Evolutionary conservation across 306 rosid species (phyloP).

Genomic region (Castanea sativa): DNA sequence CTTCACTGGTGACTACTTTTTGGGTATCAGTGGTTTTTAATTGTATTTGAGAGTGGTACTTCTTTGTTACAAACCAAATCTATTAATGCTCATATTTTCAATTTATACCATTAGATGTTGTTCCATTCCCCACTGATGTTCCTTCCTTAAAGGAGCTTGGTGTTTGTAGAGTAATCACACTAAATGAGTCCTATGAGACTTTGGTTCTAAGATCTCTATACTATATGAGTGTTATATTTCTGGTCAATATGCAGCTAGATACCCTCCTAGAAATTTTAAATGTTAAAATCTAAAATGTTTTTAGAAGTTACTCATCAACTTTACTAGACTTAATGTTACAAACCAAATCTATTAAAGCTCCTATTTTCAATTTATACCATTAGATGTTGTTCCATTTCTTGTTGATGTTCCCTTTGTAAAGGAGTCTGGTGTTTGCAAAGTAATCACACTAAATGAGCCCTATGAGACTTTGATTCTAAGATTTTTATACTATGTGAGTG

Average conservation of each 20-base stretch:
- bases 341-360: conserved; percentile 22
- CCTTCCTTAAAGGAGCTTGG: conserved; percentile 82
- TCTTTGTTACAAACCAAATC: conserved; percentile 11
- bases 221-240: conserved; percentile 46
- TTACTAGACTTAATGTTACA: not conserved
- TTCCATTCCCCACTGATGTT: conserved; percentile 91
- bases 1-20: not conserved
- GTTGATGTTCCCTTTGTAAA: conserved; percentile 72
- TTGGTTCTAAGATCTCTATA: conserved; percentile 84
- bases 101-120: conserved; percentile 92
- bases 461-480: conserved; percentile 96
- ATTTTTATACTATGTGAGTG: conserved; percentile 68
- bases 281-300: too few relatives aligned
- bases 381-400: conserved; percentile 99
- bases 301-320: not conserved
- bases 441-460: conserved; percentile 85
- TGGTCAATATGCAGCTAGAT: not conserved
- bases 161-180: conserved; percentile 86
- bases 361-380: conserved; percentile 67
- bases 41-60: not conserved
- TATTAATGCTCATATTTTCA: conserved; percentile 41
- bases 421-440: conserved; percentile 86
- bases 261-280: not conserved
- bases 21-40: not conserved
- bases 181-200: conserved; percentile 91